These are phyloP conservation scores for Boletus coccyginus DNA, from an alignment of 768 basidiomycete species.

Conservation along the genomic window DNA sequence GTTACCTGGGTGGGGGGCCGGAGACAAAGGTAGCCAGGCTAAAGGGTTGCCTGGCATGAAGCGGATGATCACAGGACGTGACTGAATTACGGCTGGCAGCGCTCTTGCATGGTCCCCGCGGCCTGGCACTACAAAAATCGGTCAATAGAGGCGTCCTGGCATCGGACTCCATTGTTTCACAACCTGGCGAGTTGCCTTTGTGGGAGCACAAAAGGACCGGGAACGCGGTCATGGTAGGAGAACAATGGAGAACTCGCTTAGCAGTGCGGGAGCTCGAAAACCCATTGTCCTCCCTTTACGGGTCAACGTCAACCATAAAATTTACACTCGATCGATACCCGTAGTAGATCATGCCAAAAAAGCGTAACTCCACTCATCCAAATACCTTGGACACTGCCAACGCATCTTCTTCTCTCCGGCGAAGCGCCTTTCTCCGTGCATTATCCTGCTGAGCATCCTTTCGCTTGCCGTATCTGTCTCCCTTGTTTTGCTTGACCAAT, in stretches of 20 bases:
- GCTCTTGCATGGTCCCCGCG: not conserved
- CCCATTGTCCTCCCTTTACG: slow-evolving; percentile 18
- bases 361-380: slow-evolving; percentile 46
- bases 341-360: not conserved
- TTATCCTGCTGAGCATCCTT: slow-evolving; percentile 76
- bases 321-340: not conserved
- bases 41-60: slow-evolving; percentile 3
- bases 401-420: slow-evolving; percentile 68
- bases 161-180: slow-evolving; percentile 25
- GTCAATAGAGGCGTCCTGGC: not conserved
- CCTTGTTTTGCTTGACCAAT: slow-evolving; percentile 64
- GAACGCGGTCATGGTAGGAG: slow-evolving; percentile 12
- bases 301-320: not conserved
- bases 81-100: slow-evolving; percentile 1
- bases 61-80: slow-evolving; percentile 3
- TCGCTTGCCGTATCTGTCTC: slow-evolving; percentile 76
- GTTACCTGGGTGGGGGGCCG: slow-evolving; percentile 23
- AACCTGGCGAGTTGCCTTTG: slow-evolving; percentile 25
- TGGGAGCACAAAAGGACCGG: slow-evolving; percentile 25
- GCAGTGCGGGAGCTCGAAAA: not conserved
- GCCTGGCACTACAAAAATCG: not conserved
- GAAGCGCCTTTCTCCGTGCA: slow-evolving; percentile 57
- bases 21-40: slow-evolving; percentile 28
- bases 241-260: slow-evolving; percentile 32
- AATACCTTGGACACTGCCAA: slow-evolving; percentile 89